Evolutionary conservation across 805 yeast species (phyloP).

Genomic region (Maudiozyma bulderi): DNA sequence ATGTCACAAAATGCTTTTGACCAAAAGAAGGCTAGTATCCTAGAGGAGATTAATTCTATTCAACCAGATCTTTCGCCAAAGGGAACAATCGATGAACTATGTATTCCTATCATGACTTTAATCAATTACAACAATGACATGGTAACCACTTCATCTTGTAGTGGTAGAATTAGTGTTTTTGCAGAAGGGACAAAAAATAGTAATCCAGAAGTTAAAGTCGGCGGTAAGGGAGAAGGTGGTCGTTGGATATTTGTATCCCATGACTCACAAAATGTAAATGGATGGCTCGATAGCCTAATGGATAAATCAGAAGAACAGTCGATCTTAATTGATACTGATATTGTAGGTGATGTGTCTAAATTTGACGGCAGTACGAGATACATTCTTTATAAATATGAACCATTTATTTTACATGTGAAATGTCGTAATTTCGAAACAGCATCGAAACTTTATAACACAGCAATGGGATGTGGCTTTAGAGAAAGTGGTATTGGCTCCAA

Average conservation of each 20-base stretch:
- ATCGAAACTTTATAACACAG: slow-evolving; percentile 49
- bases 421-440: slow-evolving; percentile 58
- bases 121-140: slow-evolving; percentile 55
- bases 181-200: slow-evolving; percentile 55
- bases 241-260: slow-evolving; percentile 78
- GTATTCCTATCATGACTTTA: slow-evolving; percentile 60
- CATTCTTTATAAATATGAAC: slow-evolving; percentile 72
- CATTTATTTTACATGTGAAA: slow-evolving; percentile 74
- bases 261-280: slow-evolving; percentile 36
- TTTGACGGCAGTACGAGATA: slow-evolving; percentile 31
- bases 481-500: slow-evolving; percentile 82
- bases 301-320: slow-evolving; percentile 8
- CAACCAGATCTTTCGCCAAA: slow-evolving; percentile 72
- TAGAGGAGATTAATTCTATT: slow-evolving; percentile 39
- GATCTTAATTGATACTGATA: slow-evolving; percentile 4
- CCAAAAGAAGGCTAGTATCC: slow-evolving; percentile 50
- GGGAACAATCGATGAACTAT: slow-evolving; percentile 69
- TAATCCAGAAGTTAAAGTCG: slow-evolving; percentile 36
- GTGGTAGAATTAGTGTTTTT: slow-evolving; percentile 78
- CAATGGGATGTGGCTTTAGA: slow-evolving; percentile 79
- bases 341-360: slow-evolving; percentile 11
- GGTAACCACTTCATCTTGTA: slow-evolving; percentile 85
- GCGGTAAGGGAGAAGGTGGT: slow-evolving; percentile 83
- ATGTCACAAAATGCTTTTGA: slow-evolving; percentile 43
- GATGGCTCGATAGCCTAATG: slow-evolving; percentile 38